Conservation (phyloP, 768 basidiomycete genomes). For the Amanita thiersii region DNA sequence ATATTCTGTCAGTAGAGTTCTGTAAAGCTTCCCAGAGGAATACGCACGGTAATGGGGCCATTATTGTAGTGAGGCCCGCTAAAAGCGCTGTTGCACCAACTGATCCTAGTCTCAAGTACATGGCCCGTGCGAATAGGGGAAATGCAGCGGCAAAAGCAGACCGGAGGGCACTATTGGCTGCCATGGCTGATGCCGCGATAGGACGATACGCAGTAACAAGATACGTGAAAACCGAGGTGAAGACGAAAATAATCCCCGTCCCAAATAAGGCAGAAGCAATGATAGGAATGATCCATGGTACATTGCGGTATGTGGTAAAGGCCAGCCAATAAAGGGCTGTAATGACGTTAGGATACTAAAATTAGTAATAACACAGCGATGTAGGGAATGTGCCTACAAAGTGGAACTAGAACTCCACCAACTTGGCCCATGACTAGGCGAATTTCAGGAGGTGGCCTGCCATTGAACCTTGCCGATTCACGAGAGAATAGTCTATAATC, state of each 20-base stretch:
- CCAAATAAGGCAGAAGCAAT: constrained; percentile 62
- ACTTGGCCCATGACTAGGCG: constrained; percentile 58
- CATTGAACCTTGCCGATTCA: constrained; percentile 29
- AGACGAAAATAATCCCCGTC: constrained; percentile 54
- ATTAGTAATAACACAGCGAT: constrained; percentile 29
- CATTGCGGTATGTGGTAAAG: constrained; percentile 36
- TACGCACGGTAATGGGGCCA: constrained; percentile 56
- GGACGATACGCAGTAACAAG: constrained; percentile 62
- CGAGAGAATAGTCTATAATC: constrained; percentile 26
- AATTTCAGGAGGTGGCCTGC: constrained; percentile 54
- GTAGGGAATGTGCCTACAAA: constrained; percentile 45
- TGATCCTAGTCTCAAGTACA: constrained; percentile 60
- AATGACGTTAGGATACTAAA: constrained; percentile 17
- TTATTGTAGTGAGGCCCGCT: constrained; percentile 52
- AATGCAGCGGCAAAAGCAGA: constrained; percentile 56
- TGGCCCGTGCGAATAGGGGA: constrained; percentile 57
- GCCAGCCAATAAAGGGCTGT: constrained; percentile 57
- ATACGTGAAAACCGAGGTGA: constrained; percentile 65
- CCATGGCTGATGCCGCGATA: constrained; percentile 61
- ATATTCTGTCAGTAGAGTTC: background rate
- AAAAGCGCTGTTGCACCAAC: constrained; percentile 69
- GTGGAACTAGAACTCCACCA: constrained; percentile 59
- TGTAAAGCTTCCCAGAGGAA: background rate
- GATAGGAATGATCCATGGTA: constrained; percentile 64
- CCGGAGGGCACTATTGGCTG: constrained; percentile 55